Percentiles rank a stretch among this genome's conserved stretches.
Conservation (phyloP, 1,284 basidiomycete species). For the Ganoderma lucidum region DNA sequence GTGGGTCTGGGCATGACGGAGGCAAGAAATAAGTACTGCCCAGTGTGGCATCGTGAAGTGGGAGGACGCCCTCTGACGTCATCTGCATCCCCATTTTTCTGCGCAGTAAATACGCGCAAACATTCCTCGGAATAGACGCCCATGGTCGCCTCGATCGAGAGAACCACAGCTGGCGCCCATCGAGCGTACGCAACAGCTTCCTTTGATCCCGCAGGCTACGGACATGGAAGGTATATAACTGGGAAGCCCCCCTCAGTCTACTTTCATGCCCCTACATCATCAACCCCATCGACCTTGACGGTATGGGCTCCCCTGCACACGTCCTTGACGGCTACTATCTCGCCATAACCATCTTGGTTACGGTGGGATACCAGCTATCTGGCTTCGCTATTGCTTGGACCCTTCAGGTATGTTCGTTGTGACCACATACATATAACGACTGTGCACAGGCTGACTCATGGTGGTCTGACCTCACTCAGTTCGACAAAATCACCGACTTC, state of each 20-base stretch:
- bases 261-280: neutral
- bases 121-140: neutral
- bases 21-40: constrained; percentile 6
- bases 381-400: constrained; percentile 79
- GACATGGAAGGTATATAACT: constrained; percentile 7
- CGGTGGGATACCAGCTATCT: constrained; percentile 67
- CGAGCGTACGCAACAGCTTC: neutral
- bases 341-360: constrained; percentile 71
- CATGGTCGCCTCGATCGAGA: neutral
- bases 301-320: constrained; percentile 46
- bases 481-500: constrained; percentile 80
- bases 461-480: constrained; percentile 43
- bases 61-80: constrained; percentile 24
- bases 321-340: constrained; percentile 75
- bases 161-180: neutral
- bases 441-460: neutral
- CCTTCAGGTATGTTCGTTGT: constrained; percentile 47
- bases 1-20: neutral
- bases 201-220: neutral
- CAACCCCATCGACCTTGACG: neutral
- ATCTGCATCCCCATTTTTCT: constrained; percentile 1
- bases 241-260: neutral
- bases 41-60: neutral
- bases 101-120: constrained; percentile 25
- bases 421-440: too few relatives aligned